Percentiles rank a stretch among this genome's conserved stretches.
These are phyloP conservation scores for Beauveria bassiana DNA, from an alignment of 2,329 filamentous ascomycete genomes.

Conservation along the genomic window DNA sequence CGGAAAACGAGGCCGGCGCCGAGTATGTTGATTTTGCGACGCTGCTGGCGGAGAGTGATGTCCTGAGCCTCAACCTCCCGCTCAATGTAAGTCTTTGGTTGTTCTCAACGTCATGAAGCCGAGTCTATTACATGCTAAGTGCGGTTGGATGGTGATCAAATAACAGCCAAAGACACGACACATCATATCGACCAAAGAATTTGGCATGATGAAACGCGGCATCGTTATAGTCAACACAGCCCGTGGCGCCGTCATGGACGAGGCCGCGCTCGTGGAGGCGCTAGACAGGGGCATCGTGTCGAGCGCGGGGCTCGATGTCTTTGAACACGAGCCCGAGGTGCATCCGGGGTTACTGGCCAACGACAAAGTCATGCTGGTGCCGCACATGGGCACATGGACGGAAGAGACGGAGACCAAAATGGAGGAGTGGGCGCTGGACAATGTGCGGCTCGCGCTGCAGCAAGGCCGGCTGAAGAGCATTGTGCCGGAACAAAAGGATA, in stretches of 20 bases:
- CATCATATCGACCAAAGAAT: slow-evolving; percentile 64
- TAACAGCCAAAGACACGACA: slow-evolving; percentile 56
- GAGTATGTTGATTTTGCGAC: slow-evolving; percentile 68
- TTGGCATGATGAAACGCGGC: slow-evolving; percentile 69
- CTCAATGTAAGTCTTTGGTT: slow-evolving; percentile 56
- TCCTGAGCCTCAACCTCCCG: slow-evolving; percentile 73
- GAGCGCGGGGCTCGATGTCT: slow-evolving; percentile 71
- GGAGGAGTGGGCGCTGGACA: slow-evolving; percentile 69
- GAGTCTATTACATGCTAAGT: no score
- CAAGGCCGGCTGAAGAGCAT: slow-evolving; percentile 57
- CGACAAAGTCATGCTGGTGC: slow-evolving; percentile 64
- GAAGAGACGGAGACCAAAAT: slow-evolving; percentile 57
- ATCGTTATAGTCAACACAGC: slow-evolving; percentile 77
- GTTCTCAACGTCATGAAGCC: no score
- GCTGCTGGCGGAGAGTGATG: slow-evolving; percentile 61
- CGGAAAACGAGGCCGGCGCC: slow-evolving; percentile 49
- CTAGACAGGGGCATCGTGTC: slow-evolving; percentile 62
- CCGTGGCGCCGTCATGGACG: slow-evolving; percentile 74
- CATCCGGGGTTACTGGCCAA: slow-evolving; percentile 66
- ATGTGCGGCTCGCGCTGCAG: slow-evolving; percentile 56
- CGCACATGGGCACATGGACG: slow-evolving; percentile 83
- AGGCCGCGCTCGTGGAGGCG: slow-evolving; percentile 68
- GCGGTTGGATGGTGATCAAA: no score
- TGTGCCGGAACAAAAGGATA: slow-evolving; percentile 59
- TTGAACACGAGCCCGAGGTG: slow-evolving; percentile 70